phyloP scores from a whole-genome alignment of 331 rosid species.

The Erythrophleum ivorense region DNA sequence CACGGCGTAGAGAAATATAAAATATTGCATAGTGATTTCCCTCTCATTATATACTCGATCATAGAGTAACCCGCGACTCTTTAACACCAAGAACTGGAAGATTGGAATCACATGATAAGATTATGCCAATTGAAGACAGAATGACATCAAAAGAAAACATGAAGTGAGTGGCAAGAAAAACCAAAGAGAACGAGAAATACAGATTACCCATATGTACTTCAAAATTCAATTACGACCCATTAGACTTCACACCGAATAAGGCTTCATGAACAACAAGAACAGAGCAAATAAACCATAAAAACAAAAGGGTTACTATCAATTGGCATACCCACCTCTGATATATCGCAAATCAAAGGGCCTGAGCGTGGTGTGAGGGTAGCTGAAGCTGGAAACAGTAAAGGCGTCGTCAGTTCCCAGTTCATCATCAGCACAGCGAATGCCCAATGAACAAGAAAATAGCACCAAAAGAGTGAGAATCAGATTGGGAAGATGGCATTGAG shows the following conservation, averaged over 20 bases:
- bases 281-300: conserved; percentile 11
- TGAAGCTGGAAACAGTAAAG: conserved; percentile 80
- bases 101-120: not conserved
- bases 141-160: not conserved
- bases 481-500: conserved; percentile 45
- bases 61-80: not conserved
- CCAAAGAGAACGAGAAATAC: not conserved
- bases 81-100: conserved; percentile 30
- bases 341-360: conserved; percentile 71
- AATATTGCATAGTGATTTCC: not conserved
- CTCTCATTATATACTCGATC: not conserved
- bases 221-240: conserved; percentile 44
- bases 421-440: conserved; percentile 44
- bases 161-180: not conserved
- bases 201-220: conserved; percentile 4
- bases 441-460: conserved; percentile 47
- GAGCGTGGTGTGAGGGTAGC: conserved; percentile 69
- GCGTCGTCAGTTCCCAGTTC: conserved; percentile 45
- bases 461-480: conserved; percentile 54
- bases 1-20: conserved; percentile 2
- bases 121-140: not conserved
- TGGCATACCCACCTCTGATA: conserved; percentile 66
- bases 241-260: conserved; percentile 5
- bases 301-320: conserved; percentile 38
- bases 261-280: conserved; percentile 9